Conservation (phyloP, 257 asterid genomes). For the Capsicum baccatum region DNA sequence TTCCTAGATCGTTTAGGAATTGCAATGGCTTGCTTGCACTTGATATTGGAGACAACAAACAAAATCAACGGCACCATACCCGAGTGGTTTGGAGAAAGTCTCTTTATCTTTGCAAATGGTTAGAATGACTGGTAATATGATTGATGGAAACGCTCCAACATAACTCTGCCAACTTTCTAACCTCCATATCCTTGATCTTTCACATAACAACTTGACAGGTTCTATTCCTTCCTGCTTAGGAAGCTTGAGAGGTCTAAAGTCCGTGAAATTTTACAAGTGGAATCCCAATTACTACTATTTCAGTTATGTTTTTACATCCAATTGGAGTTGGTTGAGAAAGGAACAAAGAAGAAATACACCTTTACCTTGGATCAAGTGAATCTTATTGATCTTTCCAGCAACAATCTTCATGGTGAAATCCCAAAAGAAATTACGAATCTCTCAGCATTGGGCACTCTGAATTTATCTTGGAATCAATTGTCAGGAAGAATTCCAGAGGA, state of each 20-base stretch:
- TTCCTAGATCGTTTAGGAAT: constrained; percentile 19
- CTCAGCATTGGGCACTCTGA: constrained; percentile 21
- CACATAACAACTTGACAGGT: constrained; percentile 35
- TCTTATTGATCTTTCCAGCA: constrained; percentile 32
- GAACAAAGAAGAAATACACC: constrained; percentile 16
- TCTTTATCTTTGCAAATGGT: neutral
- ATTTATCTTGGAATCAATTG: constrained; percentile 33
- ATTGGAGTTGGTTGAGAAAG: constrained; percentile 30
- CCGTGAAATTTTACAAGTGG: neutral
- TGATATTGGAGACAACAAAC: constrained; percentile 44
- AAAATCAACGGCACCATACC: constrained; percentile 31
- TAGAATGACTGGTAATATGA: constrained; percentile 15
- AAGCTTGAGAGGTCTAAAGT: neutral
- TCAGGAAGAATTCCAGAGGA: constrained; percentile 33
- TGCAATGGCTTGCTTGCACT: constrained; percentile 25
- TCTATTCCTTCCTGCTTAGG: constrained; percentile 30
- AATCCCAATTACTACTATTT: neutral
- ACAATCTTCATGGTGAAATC: constrained; percentile 17
- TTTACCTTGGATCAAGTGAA: constrained; percentile 28
- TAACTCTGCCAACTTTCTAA: constrained; percentile 25
- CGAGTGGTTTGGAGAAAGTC: constrained; percentile 25
- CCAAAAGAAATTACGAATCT: constrained; percentile 18
- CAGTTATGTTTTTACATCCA: neutral
- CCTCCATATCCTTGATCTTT: constrained; percentile 38
- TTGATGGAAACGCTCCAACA: constrained; percentile 25